Conservation (phyloP, 2,329 filamentous ascomycete species). For the Aspergillus thermomutatus region DNA sequence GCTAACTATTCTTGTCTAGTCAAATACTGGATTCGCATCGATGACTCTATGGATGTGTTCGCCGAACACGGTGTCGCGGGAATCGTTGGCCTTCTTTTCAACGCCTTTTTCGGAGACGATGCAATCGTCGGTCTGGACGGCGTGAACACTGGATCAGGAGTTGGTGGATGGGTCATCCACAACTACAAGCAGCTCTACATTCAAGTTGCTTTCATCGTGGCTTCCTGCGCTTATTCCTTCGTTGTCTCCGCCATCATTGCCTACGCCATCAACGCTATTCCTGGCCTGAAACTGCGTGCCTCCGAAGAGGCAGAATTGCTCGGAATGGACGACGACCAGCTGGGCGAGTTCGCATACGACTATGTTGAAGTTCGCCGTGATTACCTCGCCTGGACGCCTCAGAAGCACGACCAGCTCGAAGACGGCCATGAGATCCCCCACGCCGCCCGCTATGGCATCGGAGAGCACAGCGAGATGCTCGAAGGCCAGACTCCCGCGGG, state of each 20-base stretch:
- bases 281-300: constrained; percentile 67
- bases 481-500: constrained; percentile 48
- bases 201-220: constrained; percentile 66
- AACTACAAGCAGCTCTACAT: constrained; percentile 69
- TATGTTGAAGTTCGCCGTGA: constrained; percentile 51
- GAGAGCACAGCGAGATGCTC: constrained; percentile 60
- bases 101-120: constrained; percentile 71
- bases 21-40: constrained; percentile 73
- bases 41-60: constrained; percentile 87
- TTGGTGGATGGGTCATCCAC: constrained; percentile 68
- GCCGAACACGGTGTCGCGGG: constrained; percentile 85
- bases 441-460: constrained; percentile 58
- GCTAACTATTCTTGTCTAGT: constrained; percentile 39
- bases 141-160: constrained; percentile 44
- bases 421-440: constrained; percentile 55
- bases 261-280: constrained; percentile 67
- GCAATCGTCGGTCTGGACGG: constrained; percentile 74
- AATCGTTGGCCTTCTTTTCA: constrained; percentile 74
- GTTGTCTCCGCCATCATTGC: constrained; percentile 66
- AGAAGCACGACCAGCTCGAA: constrained; percentile 41
- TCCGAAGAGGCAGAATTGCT: constrained; percentile 65
- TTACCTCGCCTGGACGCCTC: constrained; percentile 50
- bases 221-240: constrained; percentile 65
- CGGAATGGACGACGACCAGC: constrained; percentile 55
- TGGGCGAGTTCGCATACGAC: constrained; percentile 52